Base-by-base conservation (phyloP, 129 eudicot genomes). In the Centaurea solstitialis region DNA sequence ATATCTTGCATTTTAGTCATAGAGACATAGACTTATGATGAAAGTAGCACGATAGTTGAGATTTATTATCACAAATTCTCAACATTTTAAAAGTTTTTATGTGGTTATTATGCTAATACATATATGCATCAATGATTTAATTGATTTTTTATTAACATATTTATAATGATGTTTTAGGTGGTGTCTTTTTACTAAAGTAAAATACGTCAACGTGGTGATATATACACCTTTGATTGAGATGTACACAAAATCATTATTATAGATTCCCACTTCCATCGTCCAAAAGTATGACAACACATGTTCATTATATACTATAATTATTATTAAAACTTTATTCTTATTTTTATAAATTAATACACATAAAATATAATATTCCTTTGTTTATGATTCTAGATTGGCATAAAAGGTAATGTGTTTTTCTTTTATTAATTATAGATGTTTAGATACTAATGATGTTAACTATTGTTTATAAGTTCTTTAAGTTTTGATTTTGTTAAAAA, bases 121-220 rank as follows among this genome's bases (percentile, higher is more conserved):
- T 47, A 15, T 15, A 53, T 53, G 6, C 20, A 53, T 53, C 5
- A 33, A 33, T 33, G 37, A 33, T 33, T 33, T 33, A 33, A 33
- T 1, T 17, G 21, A 15, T 15, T 53, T 53, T 50, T 12, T 53
- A 53, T 53, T 50, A 20, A 50, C 13, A 15, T 20, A 50, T 12
- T 50, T 15, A 3, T 15, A 53, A 53, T 53, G 20, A 53, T 53
- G 64, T 53, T 53, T 50, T 53, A 7, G 64, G 21, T 53, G 17
- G 18, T 13, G 20, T 57, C 6, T 57, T 57, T 17, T 57, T 57
- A n/a, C 65, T 57, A 57, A 57, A 57, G 65, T 57, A 70, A 70
- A 70, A 33, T 35, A 70, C 75, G 17, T 40, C 6, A 72, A 72
- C 76, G 76, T 72, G 76, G 76, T 72, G 76, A 72, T 10, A 72